Evolutionary conservation across 306 rosid genomes (phyloP).

Genomic region (Pyrus bretschneideri): DNA sequence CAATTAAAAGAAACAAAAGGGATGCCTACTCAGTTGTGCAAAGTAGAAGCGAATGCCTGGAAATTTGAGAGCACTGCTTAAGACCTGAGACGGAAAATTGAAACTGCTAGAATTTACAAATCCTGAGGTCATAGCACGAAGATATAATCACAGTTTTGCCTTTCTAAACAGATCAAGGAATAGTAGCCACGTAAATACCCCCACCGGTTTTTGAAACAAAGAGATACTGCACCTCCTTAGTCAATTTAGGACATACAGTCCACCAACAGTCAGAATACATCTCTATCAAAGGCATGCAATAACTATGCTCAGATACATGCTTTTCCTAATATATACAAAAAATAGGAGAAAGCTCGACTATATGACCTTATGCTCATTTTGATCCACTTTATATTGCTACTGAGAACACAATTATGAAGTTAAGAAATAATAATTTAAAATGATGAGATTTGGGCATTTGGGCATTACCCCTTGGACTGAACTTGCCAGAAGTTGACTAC

Average conservation of each 20-base stretch:
- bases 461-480: slow-evolving; percentile 50
- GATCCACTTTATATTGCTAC: neutral
- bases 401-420: neutral
- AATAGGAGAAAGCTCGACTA: neutral
- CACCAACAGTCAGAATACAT: neutral
- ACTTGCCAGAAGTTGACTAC: slow-evolving; percentile 72
- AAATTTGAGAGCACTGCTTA: neutral
- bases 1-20: slow-evolving; percentile 16
- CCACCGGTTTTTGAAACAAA: neutral
- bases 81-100: neutral
- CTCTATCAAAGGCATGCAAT: neutral
- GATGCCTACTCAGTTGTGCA: neutral
- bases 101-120: neutral
- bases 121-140: neutral
- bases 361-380: neutral
- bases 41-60: neutral
- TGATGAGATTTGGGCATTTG: slow-evolving; percentile 12
- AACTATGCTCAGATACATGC: neutral
- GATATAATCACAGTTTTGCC: neutral
- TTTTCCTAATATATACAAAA: neutral
- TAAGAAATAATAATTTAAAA: neutral
- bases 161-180: neutral
- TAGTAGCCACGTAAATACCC: neutral
- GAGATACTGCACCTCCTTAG: neutral
- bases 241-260: neutral